Evolutionary conservation across 2,329 filamentous ascomycete species (phyloP), one percentile per base, ranked within the genome.

Genomic region (Xylaria sp.): DNA sequence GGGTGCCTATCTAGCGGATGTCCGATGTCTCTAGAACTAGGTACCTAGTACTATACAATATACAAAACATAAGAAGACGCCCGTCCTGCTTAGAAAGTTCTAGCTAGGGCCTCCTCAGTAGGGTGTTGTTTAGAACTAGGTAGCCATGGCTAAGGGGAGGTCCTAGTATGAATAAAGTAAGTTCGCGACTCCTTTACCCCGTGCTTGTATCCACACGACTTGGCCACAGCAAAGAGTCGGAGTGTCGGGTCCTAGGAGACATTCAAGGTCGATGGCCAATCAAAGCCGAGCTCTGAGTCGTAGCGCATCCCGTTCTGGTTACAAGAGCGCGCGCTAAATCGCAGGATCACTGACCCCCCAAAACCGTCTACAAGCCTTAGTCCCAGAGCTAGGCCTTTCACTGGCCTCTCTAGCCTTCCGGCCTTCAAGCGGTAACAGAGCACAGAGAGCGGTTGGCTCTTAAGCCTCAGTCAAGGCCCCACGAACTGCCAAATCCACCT

Each of bases 321-420:
- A 41, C 55, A 70, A 70, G 65, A 62, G 68, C 66, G 68, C 63
- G 66, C 65, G 62, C 73, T 71, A 72, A 72, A 74, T 71, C 33
- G 72, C 74, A 75, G 68, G 71, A 69, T 46, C 33, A 56, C 59
- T 62, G 69, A 2, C 7, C 7, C 74, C 72, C 69, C 63, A 61
- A 62, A 64, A 36, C 28, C 13, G 52, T n/a, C 28, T 55, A 36
- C 52, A 4, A 46, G 36, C 55, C 36, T 58, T 46, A 25, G 28
- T n/a, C 46, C 20, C 46, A 13, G 46, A 25, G 20, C 46, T 48
- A 3, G 46, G n/a, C n/a, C 46, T 48, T 48, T 48, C 28, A 48
- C 46, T 23, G 46, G n/a, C 46, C 46, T 46, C 52, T 39, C 52
- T 36, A 56, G 41, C 36, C 57, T 49, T 60, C 57, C 61, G 64